These are phyloP conservation scores for Blastocystis sp. DNA, from an alignment of 352 stramenopile genomes.

Conservation along the genomic window DNA sequence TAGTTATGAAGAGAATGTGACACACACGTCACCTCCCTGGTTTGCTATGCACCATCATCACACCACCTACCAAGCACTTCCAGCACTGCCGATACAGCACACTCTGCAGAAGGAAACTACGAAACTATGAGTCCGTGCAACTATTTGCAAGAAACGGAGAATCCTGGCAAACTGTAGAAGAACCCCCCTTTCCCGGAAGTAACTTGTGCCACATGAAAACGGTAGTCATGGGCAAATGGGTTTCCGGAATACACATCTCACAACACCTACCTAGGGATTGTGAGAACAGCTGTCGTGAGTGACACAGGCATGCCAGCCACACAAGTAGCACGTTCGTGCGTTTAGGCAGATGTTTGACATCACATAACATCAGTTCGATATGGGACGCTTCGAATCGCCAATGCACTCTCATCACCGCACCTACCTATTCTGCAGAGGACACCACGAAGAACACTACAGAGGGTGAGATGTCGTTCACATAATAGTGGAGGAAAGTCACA, in stretches of 20 bases:
- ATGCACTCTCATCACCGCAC: neutral
- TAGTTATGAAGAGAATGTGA: conserved; percentile 9
- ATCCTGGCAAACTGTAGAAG: conserved; percentile 11
- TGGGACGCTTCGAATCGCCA: conserved; percentile 65
- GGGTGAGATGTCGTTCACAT: conserved; percentile 39
- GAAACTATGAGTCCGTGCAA: neutral
- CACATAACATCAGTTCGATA: conserved; percentile 20
- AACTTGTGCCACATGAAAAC: conserved; percentile 54
- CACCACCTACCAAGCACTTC: neutral
- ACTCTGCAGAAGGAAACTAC: neutral
- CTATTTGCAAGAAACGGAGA: conserved; percentile 10
- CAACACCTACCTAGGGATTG: conserved; percentile 32
- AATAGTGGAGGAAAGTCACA: conserved; percentile 67
- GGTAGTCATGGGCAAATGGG: conserved; percentile 20
- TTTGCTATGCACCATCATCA: conserved; percentile 50
- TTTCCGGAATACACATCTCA: neutral
- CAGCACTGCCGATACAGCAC: neutral
- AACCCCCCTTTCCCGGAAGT: conserved; percentile 51
- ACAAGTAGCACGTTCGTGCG: neutral
- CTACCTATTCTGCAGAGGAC: neutral
- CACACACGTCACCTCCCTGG: neutral
- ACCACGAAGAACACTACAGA: neutral
- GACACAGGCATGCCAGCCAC: neutral
- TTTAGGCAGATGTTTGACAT: conserved; percentile 67
- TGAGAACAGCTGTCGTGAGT: conserved; percentile 30